Percentiles rank a stretch among this genome's conserved stretches.
phyloP scores from a whole-genome alignment of 495 filamentous ascomycete genomes.

The Penicillium maclennaniae region DNA sequence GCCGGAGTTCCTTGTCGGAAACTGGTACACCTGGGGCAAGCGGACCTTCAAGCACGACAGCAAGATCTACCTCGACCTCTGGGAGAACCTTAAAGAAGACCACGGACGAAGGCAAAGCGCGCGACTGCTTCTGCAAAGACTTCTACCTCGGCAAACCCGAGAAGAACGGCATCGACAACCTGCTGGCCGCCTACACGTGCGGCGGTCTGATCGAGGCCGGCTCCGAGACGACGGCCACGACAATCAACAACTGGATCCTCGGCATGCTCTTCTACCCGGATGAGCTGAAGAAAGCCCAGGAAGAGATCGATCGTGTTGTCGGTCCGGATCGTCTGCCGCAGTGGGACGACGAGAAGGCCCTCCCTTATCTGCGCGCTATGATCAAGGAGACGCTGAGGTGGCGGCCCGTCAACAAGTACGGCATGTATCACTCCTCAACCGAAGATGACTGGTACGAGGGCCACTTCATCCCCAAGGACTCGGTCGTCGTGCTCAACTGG shows the following conservation, averaged over 20 bases:
- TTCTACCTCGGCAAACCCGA: too few species aligned
- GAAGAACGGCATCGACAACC: neutral
- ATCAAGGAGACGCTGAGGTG: constrained; percentile 60
- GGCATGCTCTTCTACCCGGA: constrained; percentile 8
- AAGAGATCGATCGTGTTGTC: neutral
- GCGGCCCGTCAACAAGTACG: constrained; percentile 50
- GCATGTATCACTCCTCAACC: constrained; percentile 46
- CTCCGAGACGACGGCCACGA: neutral
- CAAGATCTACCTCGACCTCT: neutral
- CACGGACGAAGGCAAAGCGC: neutral
- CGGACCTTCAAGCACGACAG: neutral
- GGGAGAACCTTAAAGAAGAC: neutral
- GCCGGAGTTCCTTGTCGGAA: neutral
- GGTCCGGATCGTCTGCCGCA: neutral
- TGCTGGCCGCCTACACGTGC: too few species aligned
- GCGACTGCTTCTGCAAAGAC: neutral
- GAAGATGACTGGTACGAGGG: constrained; percentile 51
- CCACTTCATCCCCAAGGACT: constrained; percentile 45
- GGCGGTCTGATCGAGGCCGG: neutral
- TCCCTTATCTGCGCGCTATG: constrained; percentile 50
- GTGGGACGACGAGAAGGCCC: constrained; percentile 40
- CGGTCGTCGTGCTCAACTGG: constrained; percentile 32
- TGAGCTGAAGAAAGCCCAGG: neutral
- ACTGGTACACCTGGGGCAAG: neutral
- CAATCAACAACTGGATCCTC: neutral